Base-by-base conservation (phyloP, 2,329 filamentous ascomycete genomes). In the Neospermospora avenae region DNA sequence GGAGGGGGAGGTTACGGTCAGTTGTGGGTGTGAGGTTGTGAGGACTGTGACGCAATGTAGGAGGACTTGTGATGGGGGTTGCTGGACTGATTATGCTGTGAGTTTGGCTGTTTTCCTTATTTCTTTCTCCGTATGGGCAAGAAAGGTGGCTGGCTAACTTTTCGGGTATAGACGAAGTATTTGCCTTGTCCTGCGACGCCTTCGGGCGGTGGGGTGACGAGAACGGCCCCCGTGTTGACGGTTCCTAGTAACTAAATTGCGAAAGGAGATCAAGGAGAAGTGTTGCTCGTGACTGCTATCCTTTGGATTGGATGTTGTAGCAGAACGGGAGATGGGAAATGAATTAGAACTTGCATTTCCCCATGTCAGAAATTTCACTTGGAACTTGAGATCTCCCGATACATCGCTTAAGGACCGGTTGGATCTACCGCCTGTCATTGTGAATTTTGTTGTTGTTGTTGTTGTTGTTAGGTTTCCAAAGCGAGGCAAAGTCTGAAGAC, bases 101-200 rank as follows among this genome's bases (percentile, higher is more conserved):
- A 51, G 48, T 51, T 48, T 13, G 4, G 4, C 34, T 14, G n/a
- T 3, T 34, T 51, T 51, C 22, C 18, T 37, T 20, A 8, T n/a
- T 48, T 13, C 2, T n/a, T 4, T 3, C 4, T 31, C 5, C 31
- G 25, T 31, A 13, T 14, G 13, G 45, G 16, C 24, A 48, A 31
- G 41, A 4, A 18, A 22, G 41, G 16, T 31, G 24, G 16, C 4
- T 28, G 20, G 46, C 46, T 51, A 28, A 35, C 28, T 35, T 13
- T 22, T 18, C 22, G n/a, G 14, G 10, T 7, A 37, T 24, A 51
- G 48, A 66, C 63, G 14, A 3, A 60, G 14, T 57, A 60, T 45
- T 18, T 66, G 13, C 64, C 65, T 20, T 67, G 65, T 58, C 62
- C 65, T 37, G 57, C 34, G n/a, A 52, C 56, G 28, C 48, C 48